phyloP scores from a whole-genome alignment of 352 stramenopile species.

The Phytopythium litorale region DNA sequence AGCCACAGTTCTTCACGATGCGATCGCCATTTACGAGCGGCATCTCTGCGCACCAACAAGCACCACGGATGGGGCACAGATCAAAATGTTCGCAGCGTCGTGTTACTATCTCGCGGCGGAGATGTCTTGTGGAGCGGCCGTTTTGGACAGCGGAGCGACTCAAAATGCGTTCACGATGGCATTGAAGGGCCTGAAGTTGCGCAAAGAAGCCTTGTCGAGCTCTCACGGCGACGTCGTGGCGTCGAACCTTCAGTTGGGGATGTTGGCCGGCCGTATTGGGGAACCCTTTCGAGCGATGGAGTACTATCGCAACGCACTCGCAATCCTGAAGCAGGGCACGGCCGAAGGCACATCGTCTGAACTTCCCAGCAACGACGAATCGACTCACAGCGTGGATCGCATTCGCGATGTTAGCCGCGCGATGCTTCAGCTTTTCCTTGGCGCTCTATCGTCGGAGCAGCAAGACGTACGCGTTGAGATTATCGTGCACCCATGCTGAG shows the following conservation, averaged over 20 bases:
- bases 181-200: slow-evolving; percentile 28
- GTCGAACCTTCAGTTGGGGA: slow-evolving; percentile 47
- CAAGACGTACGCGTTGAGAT: not conserved
- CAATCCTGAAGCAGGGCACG: slow-evolving; percentile 20
- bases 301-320: slow-evolving; percentile 37
- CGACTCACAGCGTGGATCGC: slow-evolving; percentile 14
- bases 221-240: slow-evolving; percentile 28
- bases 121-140: not conserved
- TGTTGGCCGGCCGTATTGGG: slow-evolving; percentile 28
- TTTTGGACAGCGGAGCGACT: not conserved
- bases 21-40: slow-evolving; percentile 46
- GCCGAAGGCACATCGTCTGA: slow-evolving; percentile 1
- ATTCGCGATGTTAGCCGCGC: slow-evolving; percentile 35
- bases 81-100: slow-evolving; percentile 22
- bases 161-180: slow-evolving; percentile 46
- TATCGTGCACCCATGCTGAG: not conserved
- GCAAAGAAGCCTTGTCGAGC: slow-evolving; percentile 21
- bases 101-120: slow-evolving; percentile 30
- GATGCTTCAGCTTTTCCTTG: slow-evolving; percentile 38
- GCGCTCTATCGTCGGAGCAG: slow-evolving; percentile 32
- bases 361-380: not conserved
- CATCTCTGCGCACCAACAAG: slow-evolving; percentile 23
- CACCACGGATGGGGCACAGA: slow-evolving; percentile 11
- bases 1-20: slow-evolving; percentile 48
- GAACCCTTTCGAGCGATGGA: slow-evolving; percentile 57